Base-by-base conservation (phyloP, 768 basidiomycete genomes). In the Grammothele lineata region DNA sequence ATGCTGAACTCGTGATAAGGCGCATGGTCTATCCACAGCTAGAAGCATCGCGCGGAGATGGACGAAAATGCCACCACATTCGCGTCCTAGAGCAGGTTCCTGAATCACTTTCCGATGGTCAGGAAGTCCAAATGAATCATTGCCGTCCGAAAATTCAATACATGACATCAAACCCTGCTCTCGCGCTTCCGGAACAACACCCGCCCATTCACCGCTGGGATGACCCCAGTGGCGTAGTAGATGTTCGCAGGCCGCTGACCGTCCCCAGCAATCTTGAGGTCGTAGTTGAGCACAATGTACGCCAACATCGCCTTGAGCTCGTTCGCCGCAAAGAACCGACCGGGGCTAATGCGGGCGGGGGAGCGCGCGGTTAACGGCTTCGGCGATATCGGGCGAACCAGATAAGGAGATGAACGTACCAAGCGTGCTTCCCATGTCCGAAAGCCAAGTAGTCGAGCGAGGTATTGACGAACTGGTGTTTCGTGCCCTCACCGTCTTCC, bases 381-480 rank as follows among this genome's bases (percentile, higher is more conserved):
- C n/a, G n/a, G n/a, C n/a, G n/a, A n/a, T n/a, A n/a, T n/a, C n/a
- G n/a, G n/a, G n/a, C n/a, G n/a, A n/a, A n/a, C n/a, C n/a, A n/a
- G n/a, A n/a, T n/a, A n/a, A n/a, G 4, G 17, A 5, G 30, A 4
- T 6, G 7, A 17, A 53, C 62, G 4, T 19, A 66, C 65, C 65
- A 66, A 1, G 63, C 57, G 37, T 66, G 63, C 27, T 55, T 54
- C 17, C 65, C 63, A 25, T 56, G 54, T 1, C 62, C 63, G 35
- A 65, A 66, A 0, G 62, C 15, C 4, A 64, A 9, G 43, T 56
- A 62, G 0, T 60, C 54, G 14, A 41, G 23, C 3, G 53, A 46
- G 12, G 70, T 66, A 9, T 66, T 65, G 17, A 63, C 62, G 39
- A 69, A 64, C 43, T 67, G 68, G 33, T 71, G 57, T 48, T 64